Evolutionary conservation across 148 eudicot species (phyloP).

Genomic region (Heliamphora exappendiculata): DNA sequence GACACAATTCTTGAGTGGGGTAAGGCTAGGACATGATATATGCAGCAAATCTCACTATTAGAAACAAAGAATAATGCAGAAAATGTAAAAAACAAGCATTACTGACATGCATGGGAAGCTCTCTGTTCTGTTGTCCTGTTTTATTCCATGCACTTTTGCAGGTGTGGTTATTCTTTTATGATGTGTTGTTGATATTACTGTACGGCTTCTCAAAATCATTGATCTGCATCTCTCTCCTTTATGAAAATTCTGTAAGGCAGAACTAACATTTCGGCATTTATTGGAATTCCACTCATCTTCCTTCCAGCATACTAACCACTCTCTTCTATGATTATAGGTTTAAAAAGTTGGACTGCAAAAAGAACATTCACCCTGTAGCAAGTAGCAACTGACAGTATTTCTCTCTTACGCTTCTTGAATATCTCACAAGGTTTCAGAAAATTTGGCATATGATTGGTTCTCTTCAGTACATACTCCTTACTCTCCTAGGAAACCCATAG

Average conservation of each 20-base stretch:
- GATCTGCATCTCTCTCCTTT: background rate
- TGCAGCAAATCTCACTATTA: background rate
- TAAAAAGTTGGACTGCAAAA: background rate
- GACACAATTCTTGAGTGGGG: background rate
- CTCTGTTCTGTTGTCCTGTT: background rate
- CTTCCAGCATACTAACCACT: background rate
- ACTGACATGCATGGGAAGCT: background rate
- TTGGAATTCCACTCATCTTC: background rate
- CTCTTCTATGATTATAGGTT: background rate
- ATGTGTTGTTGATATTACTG: background rate
- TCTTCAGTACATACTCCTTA: background rate
- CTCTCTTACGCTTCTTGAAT: background rate
- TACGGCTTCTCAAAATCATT: background rate
- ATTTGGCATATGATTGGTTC: background rate
- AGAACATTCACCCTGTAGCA: background rate
- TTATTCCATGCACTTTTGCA: background rate
- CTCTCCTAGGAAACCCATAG: background rate
- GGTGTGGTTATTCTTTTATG: background rate
- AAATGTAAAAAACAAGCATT: background rate
- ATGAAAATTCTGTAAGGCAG: background rate
- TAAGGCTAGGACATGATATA: background rate
- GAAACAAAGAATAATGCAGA: background rate
- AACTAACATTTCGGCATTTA: background rate
- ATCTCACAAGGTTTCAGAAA: background rate
- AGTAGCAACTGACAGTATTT: background rate